phyloP scores from a whole-genome alignment of 192 early-diverging fungal species.

The Paraglomus occultum region DNA sequence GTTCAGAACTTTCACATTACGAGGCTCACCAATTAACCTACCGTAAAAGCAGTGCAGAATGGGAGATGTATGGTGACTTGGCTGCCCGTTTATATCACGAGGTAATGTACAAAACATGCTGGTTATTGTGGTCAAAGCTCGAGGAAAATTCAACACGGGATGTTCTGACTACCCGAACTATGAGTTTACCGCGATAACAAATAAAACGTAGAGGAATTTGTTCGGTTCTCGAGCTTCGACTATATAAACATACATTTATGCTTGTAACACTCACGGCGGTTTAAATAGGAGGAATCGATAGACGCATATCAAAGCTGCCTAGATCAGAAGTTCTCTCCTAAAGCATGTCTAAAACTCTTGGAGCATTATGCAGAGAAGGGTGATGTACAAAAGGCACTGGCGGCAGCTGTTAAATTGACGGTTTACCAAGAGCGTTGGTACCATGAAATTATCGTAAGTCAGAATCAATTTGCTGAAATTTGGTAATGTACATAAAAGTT shows the following conservation, averaged over 20 bases:
- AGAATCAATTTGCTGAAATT: not conserved
- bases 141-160: not conserved
- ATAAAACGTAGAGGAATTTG: not conserved
- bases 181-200: not conserved
- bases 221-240: no score
- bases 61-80: constrained; percentile 97
- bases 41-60: constrained; percentile 94
- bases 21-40: constrained; percentile 71
- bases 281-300: constrained; percentile 75
- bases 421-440: constrained; percentile 89
- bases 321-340: constrained; percentile 89
- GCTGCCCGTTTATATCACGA: constrained; percentile 81
- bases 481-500: not conserved
- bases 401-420: constrained; percentile 78
- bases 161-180: not conserved
- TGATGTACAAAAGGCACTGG: constrained; percentile 76
- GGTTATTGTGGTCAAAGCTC: not conserved
- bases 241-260: no score
- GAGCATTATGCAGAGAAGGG: constrained; percentile 78
- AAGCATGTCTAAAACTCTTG: constrained; percentile 84
- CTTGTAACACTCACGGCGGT: not conserved
- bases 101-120: constrained; percentile 33
- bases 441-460: constrained; percentile 80
- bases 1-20: constrained; percentile 83
- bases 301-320: constrained; percentile 87